Conservation (phyloP, 2,329 filamentous ascomycete genomes). For the Penicillium aurantiogriseum region DNA sequence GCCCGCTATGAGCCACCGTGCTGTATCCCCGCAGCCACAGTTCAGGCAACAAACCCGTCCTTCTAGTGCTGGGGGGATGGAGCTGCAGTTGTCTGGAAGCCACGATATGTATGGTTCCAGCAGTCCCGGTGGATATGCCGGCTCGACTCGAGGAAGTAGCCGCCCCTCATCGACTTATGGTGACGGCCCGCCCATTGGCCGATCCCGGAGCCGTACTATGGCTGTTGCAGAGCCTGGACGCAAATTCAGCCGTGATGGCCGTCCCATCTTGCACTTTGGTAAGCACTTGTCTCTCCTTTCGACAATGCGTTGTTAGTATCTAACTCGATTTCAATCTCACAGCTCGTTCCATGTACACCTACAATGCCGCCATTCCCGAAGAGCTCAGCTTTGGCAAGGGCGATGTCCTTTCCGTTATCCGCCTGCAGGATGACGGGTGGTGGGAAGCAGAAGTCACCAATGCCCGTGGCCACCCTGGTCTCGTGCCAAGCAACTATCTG, state of each 20-base stretch:
- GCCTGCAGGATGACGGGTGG: constrained; percentile 97
- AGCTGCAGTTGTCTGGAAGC: constrained; percentile 62
- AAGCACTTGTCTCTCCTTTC: constrained; percentile 48
- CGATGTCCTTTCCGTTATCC: constrained; percentile 81
- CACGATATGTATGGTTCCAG: constrained; percentile 55
- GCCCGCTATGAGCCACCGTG: constrained; percentile 41
- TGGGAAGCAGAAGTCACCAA: constrained; percentile 93
- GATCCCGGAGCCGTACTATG: constrained; percentile 75
- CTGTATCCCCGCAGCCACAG: constrained; percentile 54
- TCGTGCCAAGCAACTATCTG: constrained; percentile 67
- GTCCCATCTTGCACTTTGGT: constrained; percentile 91
- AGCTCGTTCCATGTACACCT: constrained; percentile 94
- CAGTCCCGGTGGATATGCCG: constrained; percentile 30
- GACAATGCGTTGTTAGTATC: not conserved
- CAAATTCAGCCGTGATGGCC: constrained; percentile 80
- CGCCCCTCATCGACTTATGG: constrained; percentile 52
- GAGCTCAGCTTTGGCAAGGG: constrained; percentile 91
- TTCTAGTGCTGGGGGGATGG: constrained; percentile 57
- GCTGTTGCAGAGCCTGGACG: constrained; percentile 67
- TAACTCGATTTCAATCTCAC: constrained; percentile 20
- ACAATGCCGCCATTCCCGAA: constrained; percentile 90
- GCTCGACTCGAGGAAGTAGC: constrained; percentile 43
- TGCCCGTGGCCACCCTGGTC: constrained; percentile 48
- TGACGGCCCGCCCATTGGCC: constrained; percentile 50
- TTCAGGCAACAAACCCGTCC: constrained; percentile 52